Evolutionary conservation across 1,284 basidiomycete species (phyloP).

Genomic region (Apiotrichum siamense): DNA sequence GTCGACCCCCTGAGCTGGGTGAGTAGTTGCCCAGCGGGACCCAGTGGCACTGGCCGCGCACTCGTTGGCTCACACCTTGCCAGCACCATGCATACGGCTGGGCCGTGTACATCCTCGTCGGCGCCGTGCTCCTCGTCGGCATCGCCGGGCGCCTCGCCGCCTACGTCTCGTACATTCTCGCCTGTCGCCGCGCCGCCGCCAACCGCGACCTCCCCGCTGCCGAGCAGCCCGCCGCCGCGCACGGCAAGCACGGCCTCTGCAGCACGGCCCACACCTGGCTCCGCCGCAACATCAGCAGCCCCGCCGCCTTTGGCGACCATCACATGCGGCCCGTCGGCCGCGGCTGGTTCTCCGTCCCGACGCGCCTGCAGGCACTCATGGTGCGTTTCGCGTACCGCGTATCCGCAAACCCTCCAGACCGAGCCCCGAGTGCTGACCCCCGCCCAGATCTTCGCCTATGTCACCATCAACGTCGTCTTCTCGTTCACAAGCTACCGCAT

Average conservation of each 20-base stretch:
- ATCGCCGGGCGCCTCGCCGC: constrained; percentile 9
- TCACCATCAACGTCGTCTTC: constrained; percentile 32
- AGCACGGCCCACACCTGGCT: constrained; percentile 9
- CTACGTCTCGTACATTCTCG: neutral
- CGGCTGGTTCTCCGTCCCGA: constrained; percentile 21
- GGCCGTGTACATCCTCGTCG: constrained; percentile 24
- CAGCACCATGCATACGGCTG: constrained; percentile 28
- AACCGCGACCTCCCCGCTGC: neutral
- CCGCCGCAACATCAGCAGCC: constrained; percentile 17
- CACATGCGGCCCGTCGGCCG: constrained; percentile 24
- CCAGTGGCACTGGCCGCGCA: too few species aligned
- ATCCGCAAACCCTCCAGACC: neutral
- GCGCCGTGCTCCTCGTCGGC: constrained; percentile 16
- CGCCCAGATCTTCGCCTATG: constrained; percentile 24
- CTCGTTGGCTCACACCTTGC: too few species aligned
- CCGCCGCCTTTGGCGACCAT: constrained; percentile 23
- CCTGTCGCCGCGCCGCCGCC: neutral
- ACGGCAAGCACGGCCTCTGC: too few species aligned
- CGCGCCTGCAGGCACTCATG: constrained; percentile 24
- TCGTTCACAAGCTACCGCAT: constrained; percentile 52
- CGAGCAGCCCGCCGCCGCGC: neutral
- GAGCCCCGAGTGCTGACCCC: neutral
- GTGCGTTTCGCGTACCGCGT: constrained; percentile 7
- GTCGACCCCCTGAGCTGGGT: neutral
- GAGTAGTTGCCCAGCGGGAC: neutral